phyloP scores from a whole-genome alignment of 805 yeast species.

The Schwanniomyces pseudopolymorphus region DNA sequence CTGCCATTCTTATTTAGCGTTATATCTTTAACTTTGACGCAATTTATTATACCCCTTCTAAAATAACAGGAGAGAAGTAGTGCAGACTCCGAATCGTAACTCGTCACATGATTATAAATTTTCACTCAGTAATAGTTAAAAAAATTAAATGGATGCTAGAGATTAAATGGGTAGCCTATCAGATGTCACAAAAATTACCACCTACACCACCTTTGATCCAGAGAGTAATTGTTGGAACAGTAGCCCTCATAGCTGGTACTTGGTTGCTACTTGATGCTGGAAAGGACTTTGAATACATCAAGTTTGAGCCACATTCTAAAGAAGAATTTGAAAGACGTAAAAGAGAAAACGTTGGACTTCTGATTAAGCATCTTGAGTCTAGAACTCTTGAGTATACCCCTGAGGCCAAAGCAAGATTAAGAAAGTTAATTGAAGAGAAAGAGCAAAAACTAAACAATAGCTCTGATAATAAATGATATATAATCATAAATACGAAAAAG shows the following conservation, averaged over 20 bases:
- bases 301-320: conserved; percentile 35
- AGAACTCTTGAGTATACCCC: conserved; percentile 43
- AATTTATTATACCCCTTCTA: neutral
- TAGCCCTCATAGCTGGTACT: conserved; percentile 34
- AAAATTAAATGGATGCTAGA: no score
- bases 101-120: neutral
- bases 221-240: conserved; percentile 34
- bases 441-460: conserved; percentile 2
- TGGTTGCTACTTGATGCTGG: conserved; percentile 33
- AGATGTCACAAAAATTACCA: conserved; percentile 10
- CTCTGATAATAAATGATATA: neutral
- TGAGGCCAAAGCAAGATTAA: conserved; percentile 38
- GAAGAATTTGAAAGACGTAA: conserved; percentile 40
- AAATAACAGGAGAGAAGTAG: neutral
- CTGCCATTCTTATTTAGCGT: conserved; percentile 40
- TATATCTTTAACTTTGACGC: neutral
- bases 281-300: conserved; percentile 39
- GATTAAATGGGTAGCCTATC: no score
- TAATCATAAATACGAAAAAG: no score
- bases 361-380: conserved; percentile 30
- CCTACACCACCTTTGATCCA: conserved; percentile 36
- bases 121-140: no score
- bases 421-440: conserved; percentile 20
- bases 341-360: conserved; percentile 28
- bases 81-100: neutral